phyloP scores from a whole-genome alignment of 208 protist species.

The Wallacemonas collosoma region DNA sequence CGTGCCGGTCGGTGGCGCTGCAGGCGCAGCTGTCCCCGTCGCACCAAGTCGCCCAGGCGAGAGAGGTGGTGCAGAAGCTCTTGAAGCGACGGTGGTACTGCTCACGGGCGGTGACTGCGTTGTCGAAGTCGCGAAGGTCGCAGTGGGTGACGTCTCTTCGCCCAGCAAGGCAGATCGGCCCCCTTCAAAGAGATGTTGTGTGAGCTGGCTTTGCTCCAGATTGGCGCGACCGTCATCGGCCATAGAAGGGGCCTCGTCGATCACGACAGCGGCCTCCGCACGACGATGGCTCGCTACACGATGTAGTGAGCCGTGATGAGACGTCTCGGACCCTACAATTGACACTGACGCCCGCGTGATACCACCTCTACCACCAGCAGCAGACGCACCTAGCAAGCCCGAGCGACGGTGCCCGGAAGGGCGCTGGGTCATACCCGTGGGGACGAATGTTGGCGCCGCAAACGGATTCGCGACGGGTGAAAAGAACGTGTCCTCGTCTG shows the following conservation, averaged over 20 bases:
- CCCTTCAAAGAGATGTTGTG: slow-evolving; percentile 4
- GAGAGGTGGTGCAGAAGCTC: background rate
- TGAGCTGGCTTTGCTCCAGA: slow-evolving; percentile 10
- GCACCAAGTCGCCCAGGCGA: background rate
- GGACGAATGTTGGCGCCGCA: background rate
- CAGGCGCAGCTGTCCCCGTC: background rate
- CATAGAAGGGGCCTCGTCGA: slow-evolving; percentile 9
- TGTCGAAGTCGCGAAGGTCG: no score
- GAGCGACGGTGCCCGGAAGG: background rate
- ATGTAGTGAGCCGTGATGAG: slow-evolving; percentile 4
- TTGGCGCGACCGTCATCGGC: background rate
- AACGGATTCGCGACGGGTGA: slow-evolving; percentile 1
- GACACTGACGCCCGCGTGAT: background rate
- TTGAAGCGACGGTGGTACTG: no score
- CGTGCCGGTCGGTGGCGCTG: background rate
- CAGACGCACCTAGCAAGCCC: no score
- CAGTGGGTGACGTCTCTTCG: no score
- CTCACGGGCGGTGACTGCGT: no score
- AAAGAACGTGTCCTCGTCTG: background rate
- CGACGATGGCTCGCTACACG: slow-evolving; percentile 9
- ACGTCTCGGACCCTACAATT: background rate
- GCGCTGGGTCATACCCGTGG: background rate
- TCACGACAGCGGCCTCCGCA: background rate
- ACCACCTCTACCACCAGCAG: background rate
- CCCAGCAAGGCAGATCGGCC: background rate